Evolutionary conservation across 1,284 basidiomycete genomes (phyloP).

Genomic region (Rhodotorula sp.): DNA sequence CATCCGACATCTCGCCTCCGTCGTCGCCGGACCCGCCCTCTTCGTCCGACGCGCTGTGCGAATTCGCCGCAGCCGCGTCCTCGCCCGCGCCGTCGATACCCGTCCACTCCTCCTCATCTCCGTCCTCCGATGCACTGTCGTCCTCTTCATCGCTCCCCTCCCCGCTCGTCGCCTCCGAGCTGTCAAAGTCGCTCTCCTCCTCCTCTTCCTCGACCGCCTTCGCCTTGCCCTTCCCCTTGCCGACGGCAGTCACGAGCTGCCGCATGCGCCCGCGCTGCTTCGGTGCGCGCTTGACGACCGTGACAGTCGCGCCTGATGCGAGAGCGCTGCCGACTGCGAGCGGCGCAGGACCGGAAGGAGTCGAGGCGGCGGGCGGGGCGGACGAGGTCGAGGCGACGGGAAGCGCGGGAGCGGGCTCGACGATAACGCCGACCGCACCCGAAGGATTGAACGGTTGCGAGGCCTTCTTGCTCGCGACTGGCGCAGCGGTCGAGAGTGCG

Average conservation of each 20-base stretch:
- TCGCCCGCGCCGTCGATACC: conserved; percentile 23
- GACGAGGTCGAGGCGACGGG: conserved; percentile 24
- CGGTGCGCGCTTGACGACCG: conserved; percentile 32
- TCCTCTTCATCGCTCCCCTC: conserved; percentile 7
- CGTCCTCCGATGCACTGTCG: conserved; percentile 5
- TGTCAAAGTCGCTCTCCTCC: conserved; percentile 31
- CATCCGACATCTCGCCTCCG: conserved; percentile 11
- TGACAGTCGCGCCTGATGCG: conserved; percentile 26
- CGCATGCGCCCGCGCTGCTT: conserved; percentile 33
- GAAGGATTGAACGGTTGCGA: conserved; percentile 36
- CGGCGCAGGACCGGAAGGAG: not conserved
- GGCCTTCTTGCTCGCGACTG: conserved; percentile 5
- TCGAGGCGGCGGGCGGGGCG: not conserved
- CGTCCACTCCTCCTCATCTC: conserved; percentile 15
- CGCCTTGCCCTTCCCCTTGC: conserved; percentile 42
- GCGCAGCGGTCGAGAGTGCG: conserved; percentile 12
- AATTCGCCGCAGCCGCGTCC: conserved; percentile 25
- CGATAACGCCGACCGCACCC: conserved; percentile 33
- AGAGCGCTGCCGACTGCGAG: conserved; percentile 31
- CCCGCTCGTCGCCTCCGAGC: conserved; percentile 17
- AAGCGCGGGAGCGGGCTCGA: conserved; percentile 3
- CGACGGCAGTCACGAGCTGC: conserved; percentile 28
- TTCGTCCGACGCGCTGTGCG: conserved; percentile 26
- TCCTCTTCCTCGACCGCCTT: conserved; percentile 40
- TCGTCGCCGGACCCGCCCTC: conserved; percentile 40